Percentiles rank a stretch among this genome's conserved stretches.
These are phyloP conservation scores for Pythium dissotocum DNA, from an alignment of 352 stramenopile species.

Conservation along the genomic window DNA sequence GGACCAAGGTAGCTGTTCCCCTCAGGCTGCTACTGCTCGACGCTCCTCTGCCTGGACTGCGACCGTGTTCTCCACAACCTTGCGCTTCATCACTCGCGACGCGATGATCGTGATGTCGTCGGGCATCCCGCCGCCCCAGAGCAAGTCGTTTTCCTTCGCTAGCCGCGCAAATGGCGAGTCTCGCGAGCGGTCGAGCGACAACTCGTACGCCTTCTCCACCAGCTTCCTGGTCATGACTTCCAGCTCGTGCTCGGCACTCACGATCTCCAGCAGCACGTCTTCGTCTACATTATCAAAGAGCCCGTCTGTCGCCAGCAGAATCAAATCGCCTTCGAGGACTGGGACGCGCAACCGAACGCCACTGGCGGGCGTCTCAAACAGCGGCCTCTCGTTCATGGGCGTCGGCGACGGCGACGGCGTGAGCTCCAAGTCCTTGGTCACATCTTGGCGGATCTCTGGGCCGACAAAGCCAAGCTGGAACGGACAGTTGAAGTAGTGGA, in stretches of 20 bases:
- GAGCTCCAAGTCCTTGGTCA: conserved; percentile 46
- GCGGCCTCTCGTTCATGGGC: conserved; percentile 65
- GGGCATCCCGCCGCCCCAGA: conserved; percentile 94
- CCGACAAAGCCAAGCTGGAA: conserved; percentile 88
- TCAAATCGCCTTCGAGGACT: conserved; percentile 93
- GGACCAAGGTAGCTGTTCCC: background rate
- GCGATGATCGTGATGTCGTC: conserved; percentile 89
- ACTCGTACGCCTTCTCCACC: conserved; percentile 87
- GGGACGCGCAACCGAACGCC: conserved; percentile 93
- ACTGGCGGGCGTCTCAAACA: conserved; percentile 92
- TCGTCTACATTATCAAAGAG: conserved; percentile 97
- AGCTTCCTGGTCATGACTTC: conserved; percentile 78
- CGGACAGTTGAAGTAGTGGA: conserved; percentile 97
- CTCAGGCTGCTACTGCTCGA: background rate
- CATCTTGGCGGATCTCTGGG: conserved; percentile 44
- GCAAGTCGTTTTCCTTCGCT: conserved; percentile 98
- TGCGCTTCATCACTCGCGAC: conserved; percentile 57
- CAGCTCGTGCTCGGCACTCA: conserved; percentile 59
- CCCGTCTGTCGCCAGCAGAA: conserved; percentile 96
- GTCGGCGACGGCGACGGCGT: conserved; percentile 40
- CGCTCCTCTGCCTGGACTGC: background rate
- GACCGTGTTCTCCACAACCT: conserved; percentile 8
- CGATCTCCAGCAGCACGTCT: conserved; percentile 73
- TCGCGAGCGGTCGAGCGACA: conserved; percentile 87
- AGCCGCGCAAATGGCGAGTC: conserved; percentile 97